A percentile compares a stretch with the other conserved stretches of the same genome.
phyloP scores from a whole-genome alignment of 257 asterid species.

The Thymus mandschuricus region DNA sequence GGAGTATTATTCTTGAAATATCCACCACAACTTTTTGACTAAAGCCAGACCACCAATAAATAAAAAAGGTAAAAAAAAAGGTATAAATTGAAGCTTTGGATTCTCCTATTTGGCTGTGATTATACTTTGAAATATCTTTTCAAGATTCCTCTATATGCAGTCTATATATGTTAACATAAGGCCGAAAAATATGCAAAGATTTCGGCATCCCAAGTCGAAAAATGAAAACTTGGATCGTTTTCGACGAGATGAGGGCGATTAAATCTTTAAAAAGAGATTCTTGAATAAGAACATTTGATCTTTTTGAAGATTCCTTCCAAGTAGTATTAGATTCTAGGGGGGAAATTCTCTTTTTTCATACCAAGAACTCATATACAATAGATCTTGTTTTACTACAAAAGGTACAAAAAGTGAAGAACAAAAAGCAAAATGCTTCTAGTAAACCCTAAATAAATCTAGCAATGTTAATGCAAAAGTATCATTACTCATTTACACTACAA shows the following conservation, averaged over 20 bases:
- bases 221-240: no score
- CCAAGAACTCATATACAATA: conserved; percentile 5
- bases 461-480: background rate
- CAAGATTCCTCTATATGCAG: background rate
- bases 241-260: no score
- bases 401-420: no score
- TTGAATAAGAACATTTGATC: conserved; percentile 23
- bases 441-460: no score
- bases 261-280: background rate
- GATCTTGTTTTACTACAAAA: no score
- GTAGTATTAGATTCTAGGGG: background rate
- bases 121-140: conserved; percentile 18
- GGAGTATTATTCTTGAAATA: conserved; percentile 34
- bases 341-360: background rate
- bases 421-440: no score
- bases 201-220: background rate
- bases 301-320: conserved; percentile 23
- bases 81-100: conserved; percentile 22
- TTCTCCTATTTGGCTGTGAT: conserved; percentile 19
- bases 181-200: no score
- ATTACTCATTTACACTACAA: background rate
- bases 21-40: conserved; percentile 42
- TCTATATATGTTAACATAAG: no score
- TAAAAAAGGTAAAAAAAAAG: conserved; percentile 16
- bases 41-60: conserved; percentile 12